Conservation (phyloP, 1,284 basidiomycete genomes). For the Coriolopsis trogii region DNA sequence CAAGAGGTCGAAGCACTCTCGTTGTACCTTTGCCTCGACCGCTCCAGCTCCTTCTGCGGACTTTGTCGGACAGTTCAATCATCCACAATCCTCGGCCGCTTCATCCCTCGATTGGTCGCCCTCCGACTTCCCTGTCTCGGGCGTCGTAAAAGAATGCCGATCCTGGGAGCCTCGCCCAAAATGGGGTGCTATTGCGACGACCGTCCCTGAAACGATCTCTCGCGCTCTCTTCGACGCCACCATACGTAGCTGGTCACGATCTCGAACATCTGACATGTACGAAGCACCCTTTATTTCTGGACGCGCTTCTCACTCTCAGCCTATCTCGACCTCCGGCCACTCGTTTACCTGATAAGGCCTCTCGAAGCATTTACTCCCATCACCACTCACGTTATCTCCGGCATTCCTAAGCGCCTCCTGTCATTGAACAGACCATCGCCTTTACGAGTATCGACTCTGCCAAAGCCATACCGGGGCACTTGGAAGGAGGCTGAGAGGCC, state of each 20-base stretch:
- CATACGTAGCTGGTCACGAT: constrained; percentile 8
- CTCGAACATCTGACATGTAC: constrained; percentile 15
- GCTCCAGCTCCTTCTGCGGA: constrained; percentile 1
- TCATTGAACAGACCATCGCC: no score
- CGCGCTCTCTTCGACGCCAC: not conserved
- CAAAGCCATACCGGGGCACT: no score
- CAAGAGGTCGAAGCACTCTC: no score
- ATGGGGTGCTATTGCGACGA: not conserved
- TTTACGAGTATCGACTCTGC: no score
- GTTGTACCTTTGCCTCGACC: no score
- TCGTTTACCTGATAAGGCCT: not conserved
- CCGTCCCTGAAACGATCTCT: not conserved
- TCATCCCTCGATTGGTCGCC: not conserved
- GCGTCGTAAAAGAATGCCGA: constrained; percentile 3
- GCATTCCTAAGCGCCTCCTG: constrained; percentile 14
- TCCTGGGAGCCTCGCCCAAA: constrained; percentile 4
- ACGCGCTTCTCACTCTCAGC: constrained; percentile 9
- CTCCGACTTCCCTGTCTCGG: not conserved
- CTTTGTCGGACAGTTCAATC: not conserved
- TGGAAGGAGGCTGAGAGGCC: no score
- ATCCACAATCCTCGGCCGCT: not conserved
- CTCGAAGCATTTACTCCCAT: not conserved
- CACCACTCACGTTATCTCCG: constrained; percentile 9
- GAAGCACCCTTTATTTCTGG: constrained; percentile 10
- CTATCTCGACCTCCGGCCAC: constrained; percentile 7